phyloP scores from a whole-genome alignment of 495 filamentous ascomycete genomes.

The Penicillium flavigenum region DNA sequence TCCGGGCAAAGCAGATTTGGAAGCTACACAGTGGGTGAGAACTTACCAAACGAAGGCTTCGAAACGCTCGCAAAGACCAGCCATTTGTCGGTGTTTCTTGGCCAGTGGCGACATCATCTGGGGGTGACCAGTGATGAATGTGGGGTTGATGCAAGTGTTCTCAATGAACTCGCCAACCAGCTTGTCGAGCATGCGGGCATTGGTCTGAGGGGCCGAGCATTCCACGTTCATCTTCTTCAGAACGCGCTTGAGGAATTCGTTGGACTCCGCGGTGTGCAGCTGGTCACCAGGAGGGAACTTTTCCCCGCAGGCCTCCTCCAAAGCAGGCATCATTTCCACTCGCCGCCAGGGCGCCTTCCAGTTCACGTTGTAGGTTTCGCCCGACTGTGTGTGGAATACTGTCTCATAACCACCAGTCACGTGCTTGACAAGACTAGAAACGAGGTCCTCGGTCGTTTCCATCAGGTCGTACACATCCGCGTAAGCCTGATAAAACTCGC shows the following conservation, averaged over 20 bases:
- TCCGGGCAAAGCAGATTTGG: neutral
- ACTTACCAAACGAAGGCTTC: constrained; percentile 78
- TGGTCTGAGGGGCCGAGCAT: constrained; percentile 81
- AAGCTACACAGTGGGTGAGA: constrained; percentile 75
- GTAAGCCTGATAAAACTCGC: constrained; percentile 96
- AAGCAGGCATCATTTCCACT: constrained; percentile 93
- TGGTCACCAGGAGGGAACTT: constrained; percentile 89
- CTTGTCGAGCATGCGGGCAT: constrained; percentile 97
- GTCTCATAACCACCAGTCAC: constrained; percentile 84
- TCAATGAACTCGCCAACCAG: constrained; percentile 96
- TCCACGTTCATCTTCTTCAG: constrained; percentile 89
- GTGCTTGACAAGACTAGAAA: constrained; percentile 87
- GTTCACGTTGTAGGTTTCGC: constrained; percentile 85
- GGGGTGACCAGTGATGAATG: constrained; percentile 91
- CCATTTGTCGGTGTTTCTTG: constrained; percentile 81
- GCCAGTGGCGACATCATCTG: constrained; percentile 98
- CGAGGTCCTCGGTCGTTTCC: constrained; percentile 89
- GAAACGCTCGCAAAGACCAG: constrained; percentile 92
- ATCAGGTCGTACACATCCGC: constrained; percentile 92
- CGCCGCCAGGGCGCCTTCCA: constrained; percentile 94
- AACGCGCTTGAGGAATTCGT: constrained; percentile 78
- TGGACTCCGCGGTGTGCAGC: constrained; percentile 84
- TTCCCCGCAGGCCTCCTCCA: constrained; percentile 86
- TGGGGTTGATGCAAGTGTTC: constrained; percentile 89
- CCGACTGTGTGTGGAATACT: constrained; percentile 74